A percentile compares a stretch with the other conserved stretches of the same genome.
Evolutionary conservation across 768 basidiomycete genomes (phyloP).

Genomic region (Sporobolomyces pararoseus): DNA sequence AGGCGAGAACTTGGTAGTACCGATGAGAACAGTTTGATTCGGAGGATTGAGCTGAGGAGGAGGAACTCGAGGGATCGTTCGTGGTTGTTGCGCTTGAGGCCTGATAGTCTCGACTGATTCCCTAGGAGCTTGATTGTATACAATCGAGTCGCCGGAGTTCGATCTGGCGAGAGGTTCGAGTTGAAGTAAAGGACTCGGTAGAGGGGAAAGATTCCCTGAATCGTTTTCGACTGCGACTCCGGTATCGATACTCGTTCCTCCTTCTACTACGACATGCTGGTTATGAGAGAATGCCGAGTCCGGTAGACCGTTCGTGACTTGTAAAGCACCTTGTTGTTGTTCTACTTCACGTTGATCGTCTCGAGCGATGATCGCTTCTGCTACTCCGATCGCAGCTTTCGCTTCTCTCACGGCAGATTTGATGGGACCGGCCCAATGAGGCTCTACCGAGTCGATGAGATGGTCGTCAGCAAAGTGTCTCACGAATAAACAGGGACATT

Average conservation of each 20-base stretch:
- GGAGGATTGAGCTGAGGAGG: background rate
- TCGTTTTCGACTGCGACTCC: slow-evolving; percentile 35
- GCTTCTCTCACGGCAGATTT: slow-evolving; percentile 63
- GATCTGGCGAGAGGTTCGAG: background rate
- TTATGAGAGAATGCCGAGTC: slow-evolving; percentile 21
- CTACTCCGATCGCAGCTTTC: slow-evolving; percentile 65
- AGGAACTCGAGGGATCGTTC: background rate
- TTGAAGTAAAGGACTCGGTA: background rate
- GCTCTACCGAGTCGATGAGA: slow-evolving; percentile 62
- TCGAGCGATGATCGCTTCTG: slow-evolving; percentile 56
- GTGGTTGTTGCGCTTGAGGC: background rate
- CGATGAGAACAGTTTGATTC: background rate
- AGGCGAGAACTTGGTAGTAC: slow-evolving; percentile 27
- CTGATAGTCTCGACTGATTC: slow-evolving; percentile 9
- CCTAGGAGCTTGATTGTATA: slow-evolving; percentile 3
- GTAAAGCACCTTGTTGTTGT: background rate
- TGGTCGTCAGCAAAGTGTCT: slow-evolving; percentile 2
- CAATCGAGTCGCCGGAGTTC: slow-evolving; percentile 31
- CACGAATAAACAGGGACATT: background rate
- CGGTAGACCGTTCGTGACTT: slow-evolving; percentile 42
- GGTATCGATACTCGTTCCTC: slow-evolving; percentile 5
- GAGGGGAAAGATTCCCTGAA: background rate
- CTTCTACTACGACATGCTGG: background rate
- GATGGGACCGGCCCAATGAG: slow-evolving; percentile 81
- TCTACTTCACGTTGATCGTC: slow-evolving; percentile 1